Conservation (phyloP, 768 basidiomycete genomes). For the Boletus vermiculosoides region DNA sequence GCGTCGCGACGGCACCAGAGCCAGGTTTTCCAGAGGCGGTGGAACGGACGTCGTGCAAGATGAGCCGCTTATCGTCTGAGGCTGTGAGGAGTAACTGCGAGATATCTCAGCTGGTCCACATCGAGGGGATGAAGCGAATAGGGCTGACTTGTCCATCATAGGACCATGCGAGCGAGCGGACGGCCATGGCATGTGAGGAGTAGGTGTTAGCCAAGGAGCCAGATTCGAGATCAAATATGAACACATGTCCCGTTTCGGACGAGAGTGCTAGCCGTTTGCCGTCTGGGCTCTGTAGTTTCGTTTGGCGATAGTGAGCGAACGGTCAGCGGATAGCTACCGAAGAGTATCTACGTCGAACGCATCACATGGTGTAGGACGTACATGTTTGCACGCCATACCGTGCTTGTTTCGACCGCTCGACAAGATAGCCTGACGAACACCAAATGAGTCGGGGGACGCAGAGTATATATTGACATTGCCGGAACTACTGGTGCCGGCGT, state of each 20-base stretch:
- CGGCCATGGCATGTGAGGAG: constrained; percentile 87
- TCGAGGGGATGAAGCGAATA: background rate
- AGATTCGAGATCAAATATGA: constrained; percentile 78
- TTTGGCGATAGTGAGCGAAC: background rate
- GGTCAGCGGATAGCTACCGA: background rate
- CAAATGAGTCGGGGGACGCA: constrained; percentile 64
- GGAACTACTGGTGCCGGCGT: constrained; percentile 69
- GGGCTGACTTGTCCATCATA: constrained; percentile 76
- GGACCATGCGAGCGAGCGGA: constrained; percentile 87
- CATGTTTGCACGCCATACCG: constrained; percentile 72
- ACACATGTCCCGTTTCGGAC: constrained; percentile 85
- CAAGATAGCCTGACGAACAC: constrained; percentile 55
- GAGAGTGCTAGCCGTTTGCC: constrained; percentile 79
- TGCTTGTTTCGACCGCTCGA: constrained; percentile 72
- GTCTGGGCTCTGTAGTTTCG: constrained; percentile 71
- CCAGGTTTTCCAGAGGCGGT: constrained; percentile 57
- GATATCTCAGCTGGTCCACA: background rate
- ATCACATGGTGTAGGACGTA: constrained; percentile 35
- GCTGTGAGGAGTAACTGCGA: constrained; percentile 81
- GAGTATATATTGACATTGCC: constrained; percentile 75
- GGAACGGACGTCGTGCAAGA: constrained; percentile 86
- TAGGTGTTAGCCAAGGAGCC: constrained; percentile 65
- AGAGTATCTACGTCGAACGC: background rate
- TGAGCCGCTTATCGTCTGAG: constrained; percentile 90
- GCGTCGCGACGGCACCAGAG: constrained; percentile 76